Base-by-base conservation (phyloP, 495 filamentous ascomycete genomes). In the Neurospora hispaniola region DNA sequence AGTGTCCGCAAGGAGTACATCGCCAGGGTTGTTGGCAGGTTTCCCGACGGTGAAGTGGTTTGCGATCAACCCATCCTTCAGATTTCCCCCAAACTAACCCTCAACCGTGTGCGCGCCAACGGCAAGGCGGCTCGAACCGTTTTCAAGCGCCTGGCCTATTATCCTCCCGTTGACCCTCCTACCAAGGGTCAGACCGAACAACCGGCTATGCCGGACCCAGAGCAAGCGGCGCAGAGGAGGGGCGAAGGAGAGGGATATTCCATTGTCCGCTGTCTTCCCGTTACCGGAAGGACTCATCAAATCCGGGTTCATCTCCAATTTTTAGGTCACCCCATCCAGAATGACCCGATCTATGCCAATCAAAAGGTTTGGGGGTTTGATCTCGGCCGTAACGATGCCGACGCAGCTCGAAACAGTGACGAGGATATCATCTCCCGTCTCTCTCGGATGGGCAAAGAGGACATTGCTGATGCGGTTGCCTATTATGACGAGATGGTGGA, bases 281-380 rank as follows among this genome's bases (percentile, higher is more conserved):
- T 98, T 27, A 99, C 96, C 0, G 96, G 96, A 0, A 89, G 96
- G 69, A 99, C 96, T 8, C 96, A 99, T 78, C 96, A 99, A 79
- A 88, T 99, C 23, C 89, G 96, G 35, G 96, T 99, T 12, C 96
- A 99, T 77, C 87, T 99, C 2, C 96, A 99, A 78, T 97, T 92
- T 78, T 83, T 99, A 12, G 96, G 96, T 10, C 92, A 99, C 77
- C 96, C 96, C 3, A 98, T 99, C 76, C 88, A 91, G 69, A 98
- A 98, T 79, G 96, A 99, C 79, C 96, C 96, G 4, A 99, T 99
- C 74, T 99, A 99, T 80, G 93, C 92, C 76, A 98, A 98, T 77
- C 90, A 92, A 72, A 88, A 88, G 69, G 96, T 98, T 23, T 99
- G 96, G 85, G 96, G 96, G 3, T 84, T 89, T 1, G 86, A 88